Percentiles rank a stretch among this genome's conserved stretches.
phyloP scores from a whole-genome alignment of 2,329 filamentous ascomycete species.

The Aspergillus sp. region DNA sequence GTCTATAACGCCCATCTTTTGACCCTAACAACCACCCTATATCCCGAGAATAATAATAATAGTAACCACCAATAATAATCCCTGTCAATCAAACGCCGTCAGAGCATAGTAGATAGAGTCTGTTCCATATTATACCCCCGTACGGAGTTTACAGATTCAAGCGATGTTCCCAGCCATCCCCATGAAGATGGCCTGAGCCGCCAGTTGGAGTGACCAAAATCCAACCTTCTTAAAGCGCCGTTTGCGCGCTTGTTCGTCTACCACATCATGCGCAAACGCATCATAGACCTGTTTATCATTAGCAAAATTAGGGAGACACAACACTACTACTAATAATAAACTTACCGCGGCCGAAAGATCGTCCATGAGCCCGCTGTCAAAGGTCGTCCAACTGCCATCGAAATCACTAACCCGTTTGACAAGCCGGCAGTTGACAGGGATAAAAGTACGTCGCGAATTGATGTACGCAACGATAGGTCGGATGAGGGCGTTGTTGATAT shows the following conservation, averaged over 20 bases:
- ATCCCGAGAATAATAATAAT: no score
- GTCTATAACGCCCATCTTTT: no score
- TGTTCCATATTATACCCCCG: no score
- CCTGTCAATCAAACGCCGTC: no score
- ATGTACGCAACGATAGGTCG: conserved; percentile 97
- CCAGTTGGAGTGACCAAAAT: conserved; percentile 87
- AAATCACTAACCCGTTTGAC: conserved; percentile 86
- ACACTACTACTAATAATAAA: conserved; percentile 3
- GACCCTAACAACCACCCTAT: no score
- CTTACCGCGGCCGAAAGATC: conserved; percentile 74
- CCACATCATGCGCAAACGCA: conserved; percentile 84
- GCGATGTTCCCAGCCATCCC: conserved; percentile 79
- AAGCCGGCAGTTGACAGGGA: conserved; percentile 87
- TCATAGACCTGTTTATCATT: conserved; percentile 59
- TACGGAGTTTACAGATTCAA: conserved; percentile 27
- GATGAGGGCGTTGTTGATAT: conserved; percentile 91
- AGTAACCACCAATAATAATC: no score
- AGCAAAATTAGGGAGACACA: conserved; percentile 4
- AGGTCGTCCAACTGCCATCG: conserved; percentile 90
- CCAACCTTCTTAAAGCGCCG: conserved; percentile 90
- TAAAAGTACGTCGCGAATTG: conserved; percentile 89
- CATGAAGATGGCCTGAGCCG: conserved; percentile 88
- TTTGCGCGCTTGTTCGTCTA: conserved; percentile 77
- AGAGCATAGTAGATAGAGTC: no score
- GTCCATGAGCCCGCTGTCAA: conserved; percentile 87